Base-by-base conservation (phyloP, 2,329 filamentous ascomycete species). In the Fusarium sarcochroum region DNA sequence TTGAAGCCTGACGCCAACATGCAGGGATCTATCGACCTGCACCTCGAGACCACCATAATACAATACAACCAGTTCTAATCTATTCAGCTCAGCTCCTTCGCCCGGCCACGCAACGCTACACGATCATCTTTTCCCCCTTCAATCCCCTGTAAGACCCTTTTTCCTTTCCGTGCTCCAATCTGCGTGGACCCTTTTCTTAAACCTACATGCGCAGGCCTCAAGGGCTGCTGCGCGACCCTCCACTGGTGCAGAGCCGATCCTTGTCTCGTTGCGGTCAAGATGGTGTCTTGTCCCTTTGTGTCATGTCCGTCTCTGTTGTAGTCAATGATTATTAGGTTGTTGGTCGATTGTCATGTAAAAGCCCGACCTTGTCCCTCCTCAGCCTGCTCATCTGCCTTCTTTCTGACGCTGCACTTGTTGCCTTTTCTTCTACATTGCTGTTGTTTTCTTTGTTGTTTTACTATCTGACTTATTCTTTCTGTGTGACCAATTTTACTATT, bases 21-120 rank as follows among this genome's bases (percentile, higher is more conserved):
- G 58, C 71, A 73, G 68, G 71, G 71, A 73, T 72, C 58, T 61
- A 61, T 53, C 58, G 45, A 61, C 55, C 60, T 73, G 68, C 68
- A 71, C 53, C 53, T 53, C 37, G 30, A 42, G 42, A 57, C 60
- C 58, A 61, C 18, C 41, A 62, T 38, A 18, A 51, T 52, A 27
- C 34, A 54, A 50, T 47, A 41, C 53, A 25, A 23, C 38, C n/a
- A 45, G 32, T 44, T 34, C 35, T 21, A 40, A 53, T 57, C 27
- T 35, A 32, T 60, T 60, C 44, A 66, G 49, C 52, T 55, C 34
- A 50, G 47, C 34, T 50, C 41, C 20, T 21, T 40, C 62, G 62
- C 62, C 63, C 62, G 56, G 48, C 56, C 62, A 47, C 52, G 52
- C 61, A 64, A 46, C 52, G 52, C 61, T 63, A 46, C 38, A 45